Evolutionary conservation across 805 yeast species (phyloP), one percentile per base, ranked within the genome.

Genomic region (Jamesozyma spencerorum): DNA sequence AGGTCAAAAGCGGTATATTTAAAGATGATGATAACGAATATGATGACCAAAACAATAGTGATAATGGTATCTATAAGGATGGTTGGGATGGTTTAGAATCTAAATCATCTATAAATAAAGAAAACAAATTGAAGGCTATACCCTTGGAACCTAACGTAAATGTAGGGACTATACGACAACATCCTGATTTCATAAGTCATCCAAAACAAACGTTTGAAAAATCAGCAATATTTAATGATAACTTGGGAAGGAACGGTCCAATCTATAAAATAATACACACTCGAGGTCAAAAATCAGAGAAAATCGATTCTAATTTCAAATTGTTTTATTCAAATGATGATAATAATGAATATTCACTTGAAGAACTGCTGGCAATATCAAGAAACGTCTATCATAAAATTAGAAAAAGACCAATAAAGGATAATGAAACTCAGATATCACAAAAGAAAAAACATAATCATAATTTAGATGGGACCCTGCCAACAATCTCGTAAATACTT

Each of bases 231-330:
- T 71, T 69, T 47, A 57, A 60, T 24, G 76, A 72, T 48, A 53
- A 41, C 28, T 41, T 41, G 46, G 64, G 47, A 47, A 60, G 58
- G 27, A 65, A 44, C 20, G 57, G 48, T 2, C 65, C 74, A 2
- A 68, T 71, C 3, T 72, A 65, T 43, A 74, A 80, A 37, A 54
- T 71, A 2, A 64, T 81, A 13, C 63, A 65, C 29, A 63, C 60
- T 28, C 71, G 75, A 2, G 85, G 84, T 0, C 78, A 76, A 47
- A 70, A 70, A 41, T 59, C 74, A 0, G 87, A 81, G 53, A 70
- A 65, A 36, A 68, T 79, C 18, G 72, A 73, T 48, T 58, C 77
- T 36, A 83, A 83, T 51, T 64, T 81, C 47, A 74, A 75, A 31
- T 60, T 81, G 27, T 51, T 81, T 22, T 71, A 77, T 44, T 71